Conservation (phyloP, 768 basidiomycete species). For the Hortiboletus campestris region DNA sequence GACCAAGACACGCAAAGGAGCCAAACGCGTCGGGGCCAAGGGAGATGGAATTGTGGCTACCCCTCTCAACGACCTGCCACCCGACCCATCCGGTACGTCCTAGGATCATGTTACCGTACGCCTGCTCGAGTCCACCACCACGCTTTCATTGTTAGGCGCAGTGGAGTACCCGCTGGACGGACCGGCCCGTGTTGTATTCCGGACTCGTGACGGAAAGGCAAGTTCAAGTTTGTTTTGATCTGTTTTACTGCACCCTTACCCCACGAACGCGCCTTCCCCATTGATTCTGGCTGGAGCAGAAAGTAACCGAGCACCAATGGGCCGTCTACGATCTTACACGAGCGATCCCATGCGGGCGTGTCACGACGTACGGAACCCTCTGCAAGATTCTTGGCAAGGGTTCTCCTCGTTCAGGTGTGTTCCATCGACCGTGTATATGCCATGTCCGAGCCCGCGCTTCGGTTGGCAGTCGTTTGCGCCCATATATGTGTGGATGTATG, state of each 20-base stretch:
- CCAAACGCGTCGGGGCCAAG: background rate
- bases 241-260: background rate
- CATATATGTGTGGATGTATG: background rate
- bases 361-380: slow-evolving; percentile 58
- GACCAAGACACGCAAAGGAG: background rate
- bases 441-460: background rate
- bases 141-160: background rate
- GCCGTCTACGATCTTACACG: slow-evolving; percentile 54
- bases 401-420: slow-evolving; percentile 62
- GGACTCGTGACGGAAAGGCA: slow-evolving; percentile 30
- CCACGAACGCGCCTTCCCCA: background rate
- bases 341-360: slow-evolving; percentile 49
- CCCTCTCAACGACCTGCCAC: background rate
- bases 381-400: slow-evolving; percentile 48
- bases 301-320: slow-evolving; percentile 54
- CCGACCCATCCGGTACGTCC: background rate
- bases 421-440: background rate
- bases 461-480: background rate
- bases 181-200: slow-evolving; percentile 21
- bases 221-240: background rate
- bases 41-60: background rate
- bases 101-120: background rate
- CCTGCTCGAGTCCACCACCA: background rate
- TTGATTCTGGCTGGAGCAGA: slow-evolving; percentile 33
- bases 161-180: slow-evolving; percentile 13